Base-by-base conservation (phyloP, 169 alveolate species). In the Plasmodium gaboni region DNA sequence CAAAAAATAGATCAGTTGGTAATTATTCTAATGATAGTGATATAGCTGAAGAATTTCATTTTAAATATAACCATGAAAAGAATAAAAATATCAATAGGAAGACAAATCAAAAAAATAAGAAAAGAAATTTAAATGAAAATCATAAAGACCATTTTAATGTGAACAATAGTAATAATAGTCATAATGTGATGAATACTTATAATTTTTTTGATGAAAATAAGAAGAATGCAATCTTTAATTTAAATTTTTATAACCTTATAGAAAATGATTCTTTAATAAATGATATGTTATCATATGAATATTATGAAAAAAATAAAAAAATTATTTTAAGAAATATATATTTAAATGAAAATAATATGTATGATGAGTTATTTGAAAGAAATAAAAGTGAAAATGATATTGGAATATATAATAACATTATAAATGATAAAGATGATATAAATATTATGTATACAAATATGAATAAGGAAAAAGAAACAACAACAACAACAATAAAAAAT, bases 261-360 rank as follows among this genome's bases (percentile, higher is more conserved):
- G 19, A 70, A 9, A 65, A 44, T 28, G 46, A 38, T 38, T 57
- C 28, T 2, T 42, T 65, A 26, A 44, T 78, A 46, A 67, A 65
- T 24, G 38, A 69, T 22, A 12, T 78, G 28, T 19, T 78, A 17
- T 65, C 89, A 1, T 78, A 64, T 53, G 32, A 64, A 24, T 15
- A 3, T 24, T 78, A 78, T 59, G 89, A 78, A 44, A 19, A 50
- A 13, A 78, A 78, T 69, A 78, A 78, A 57, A 65, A 78, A 51
- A 78, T 50, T 0, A 78, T 78, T 24, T 32, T 78, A 59, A 44
- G 80, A 19, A 76, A 78, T 42, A 51, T 78, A 4, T 78, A 78
- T 42, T 46, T 78, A 17, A 78, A 78, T 65, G 89, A 78, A 55
- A 70, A 69, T 22, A 59, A 59, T 44, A 59, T 78, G 24, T 78